Evolutionary conservation across 495 filamentous ascomycete species (phyloP).

Genomic region (Platismatia glauca): DNA sequence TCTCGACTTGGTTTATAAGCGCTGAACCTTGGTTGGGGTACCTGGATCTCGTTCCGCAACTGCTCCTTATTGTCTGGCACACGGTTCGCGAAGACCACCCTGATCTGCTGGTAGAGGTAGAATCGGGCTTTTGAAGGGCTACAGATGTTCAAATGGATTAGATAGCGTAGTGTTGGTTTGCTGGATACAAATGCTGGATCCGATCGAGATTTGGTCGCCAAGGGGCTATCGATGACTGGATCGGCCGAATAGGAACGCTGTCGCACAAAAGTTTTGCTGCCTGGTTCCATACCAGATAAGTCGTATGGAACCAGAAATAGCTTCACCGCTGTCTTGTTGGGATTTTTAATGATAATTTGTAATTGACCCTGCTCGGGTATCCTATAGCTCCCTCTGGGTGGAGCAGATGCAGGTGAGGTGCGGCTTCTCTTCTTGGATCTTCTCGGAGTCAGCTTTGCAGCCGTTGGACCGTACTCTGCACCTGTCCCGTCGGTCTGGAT

Average conservation of each 20-base stretch:
- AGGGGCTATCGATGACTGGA: conserved; percentile 62
- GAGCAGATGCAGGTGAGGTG: conserved; percentile 59
- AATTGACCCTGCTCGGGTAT: conserved; percentile 93
- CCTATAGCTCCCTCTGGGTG: conserved; percentile 80
- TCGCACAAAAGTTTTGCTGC: conserved; percentile 92
- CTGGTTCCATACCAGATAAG: conserved; percentile 86
- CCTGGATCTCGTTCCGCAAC: conserved; percentile 80
- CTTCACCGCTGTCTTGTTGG: conserved; percentile 93
- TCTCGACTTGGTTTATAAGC: conserved; percentile 66
- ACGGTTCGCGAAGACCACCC: conserved; percentile 95
- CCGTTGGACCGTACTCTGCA: conserved; percentile 10
- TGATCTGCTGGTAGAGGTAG: conserved; percentile 83
- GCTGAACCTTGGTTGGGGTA: conserved; percentile 79
- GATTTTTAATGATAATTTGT: conserved; percentile 95
- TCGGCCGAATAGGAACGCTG: conserved; percentile 91
- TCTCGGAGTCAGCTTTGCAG: conserved; percentile 28
- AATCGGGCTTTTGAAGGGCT: conserved; percentile 74
- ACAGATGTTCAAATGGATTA: conserved; percentile 91
- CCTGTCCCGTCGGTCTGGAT: not conserved
- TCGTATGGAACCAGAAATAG: conserved; percentile 94
- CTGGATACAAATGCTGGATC: conserved; percentile 41
- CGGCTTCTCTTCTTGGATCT: conserved; percentile 45
- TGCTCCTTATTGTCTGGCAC: conserved; percentile 96
- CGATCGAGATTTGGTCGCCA: conserved; percentile 36
- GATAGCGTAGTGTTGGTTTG: conserved; percentile 76